phyloP scores from a whole-genome alignment of 805 yeast genomes.

The Debaryomyces tyrocola region DNA sequence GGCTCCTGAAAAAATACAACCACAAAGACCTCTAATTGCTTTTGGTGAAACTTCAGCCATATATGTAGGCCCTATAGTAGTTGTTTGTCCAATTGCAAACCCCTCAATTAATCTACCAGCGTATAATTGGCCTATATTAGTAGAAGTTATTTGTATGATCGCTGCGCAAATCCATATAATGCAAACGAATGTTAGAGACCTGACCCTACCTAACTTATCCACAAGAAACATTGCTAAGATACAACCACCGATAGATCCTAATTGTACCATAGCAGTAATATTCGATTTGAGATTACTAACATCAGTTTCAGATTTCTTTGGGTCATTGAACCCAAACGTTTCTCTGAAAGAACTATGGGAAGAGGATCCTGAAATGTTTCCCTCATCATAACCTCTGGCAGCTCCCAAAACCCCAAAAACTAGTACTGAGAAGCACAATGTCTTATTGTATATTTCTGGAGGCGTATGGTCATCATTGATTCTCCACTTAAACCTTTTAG shows the following conservation, averaged over 20 bases:
- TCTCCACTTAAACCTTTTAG: slow-evolving; percentile 3
- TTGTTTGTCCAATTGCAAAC: slow-evolving; percentile 55
- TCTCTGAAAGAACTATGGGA: slow-evolving; percentile 42
- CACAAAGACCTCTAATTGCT: slow-evolving; percentile 51
- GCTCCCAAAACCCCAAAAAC: slow-evolving; percentile 57
- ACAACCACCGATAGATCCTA: slow-evolving; percentile 57
- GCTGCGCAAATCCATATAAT: slow-evolving; percentile 46
- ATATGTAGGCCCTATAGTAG: slow-evolving; percentile 56
- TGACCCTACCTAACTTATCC: slow-evolving; percentile 52
- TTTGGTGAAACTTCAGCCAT: slow-evolving; percentile 55
- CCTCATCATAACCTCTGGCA: slow-evolving; percentile 61
- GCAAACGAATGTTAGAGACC: slow-evolving; percentile 46
- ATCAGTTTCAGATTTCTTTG: slow-evolving; percentile 27
- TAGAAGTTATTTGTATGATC: slow-evolving; percentile 48
- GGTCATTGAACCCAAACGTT: slow-evolving; percentile 47
- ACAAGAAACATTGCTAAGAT: slow-evolving; percentile 48
- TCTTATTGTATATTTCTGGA: slow-evolving; percentile 46
- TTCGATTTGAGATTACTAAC: slow-evolving; percentile 50
- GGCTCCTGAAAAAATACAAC: slow-evolving; percentile 56
- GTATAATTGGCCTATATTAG: slow-evolving; percentile 48
- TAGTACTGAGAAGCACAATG: slow-evolving; percentile 44
- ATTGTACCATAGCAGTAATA: slow-evolving; percentile 58
- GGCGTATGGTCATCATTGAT: slow-evolving; percentile 33
- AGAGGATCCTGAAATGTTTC: slow-evolving; percentile 46
- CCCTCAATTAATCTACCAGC: slow-evolving; percentile 60